Evolutionary conservation across 2,329 filamentous ascomycete genomes (phyloP), one percentile per base, ranked within the genome.

Genomic region (Ceratocystiopsis sp.): DNA sequence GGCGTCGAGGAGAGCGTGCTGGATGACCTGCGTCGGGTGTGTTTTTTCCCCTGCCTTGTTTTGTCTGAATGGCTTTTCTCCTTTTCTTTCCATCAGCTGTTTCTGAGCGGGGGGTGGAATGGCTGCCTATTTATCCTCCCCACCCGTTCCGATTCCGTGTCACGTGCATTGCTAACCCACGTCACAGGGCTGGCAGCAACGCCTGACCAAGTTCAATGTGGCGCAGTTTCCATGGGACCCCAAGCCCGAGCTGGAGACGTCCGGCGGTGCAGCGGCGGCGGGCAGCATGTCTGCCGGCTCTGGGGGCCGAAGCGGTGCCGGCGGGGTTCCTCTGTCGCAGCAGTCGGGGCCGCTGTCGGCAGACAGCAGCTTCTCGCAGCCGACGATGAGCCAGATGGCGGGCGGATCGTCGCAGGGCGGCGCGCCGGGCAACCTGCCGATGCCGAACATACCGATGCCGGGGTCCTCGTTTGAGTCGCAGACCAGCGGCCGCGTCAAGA

Each of bases 181-280:
- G 43, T 40, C 25, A 37, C 58, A 96, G 87, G 84, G 80, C 64
- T 98, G 91, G 91, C 87, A 96, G 68, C 71, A 79, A 54, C 95
- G 93, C 62, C 71, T 98, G 34, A 82, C 87, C 1, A 76, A 78
- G 52, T 77, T 93, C 51, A 77, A 81, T 51, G 80, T 96, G 48
- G 91, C 91, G 46, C 68, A 75, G 45, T 95, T 96, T 59, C 89
- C 91, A 12, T 98, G 91, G 91, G 91, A 98, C 57, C 89, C 91
- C 37, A 79, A 82, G 57, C 80, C 81, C 41, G 78, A 82, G 42
- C 71, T 64, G 52, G 53, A 42, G 19, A 53, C 54, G 60, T 46
- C 57, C 64, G 45, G 60, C 60, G 50, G 41, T 4, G 33, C 33
- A 13, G 13, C 33, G 10, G 13, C 33, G 13, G 33, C 33, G 33